Percentiles rank a stretch among this genome's conserved stretches.
Conservation (phyloP, 169 alveolate genomes). For the Plasmodium knowlesi region DNA sequence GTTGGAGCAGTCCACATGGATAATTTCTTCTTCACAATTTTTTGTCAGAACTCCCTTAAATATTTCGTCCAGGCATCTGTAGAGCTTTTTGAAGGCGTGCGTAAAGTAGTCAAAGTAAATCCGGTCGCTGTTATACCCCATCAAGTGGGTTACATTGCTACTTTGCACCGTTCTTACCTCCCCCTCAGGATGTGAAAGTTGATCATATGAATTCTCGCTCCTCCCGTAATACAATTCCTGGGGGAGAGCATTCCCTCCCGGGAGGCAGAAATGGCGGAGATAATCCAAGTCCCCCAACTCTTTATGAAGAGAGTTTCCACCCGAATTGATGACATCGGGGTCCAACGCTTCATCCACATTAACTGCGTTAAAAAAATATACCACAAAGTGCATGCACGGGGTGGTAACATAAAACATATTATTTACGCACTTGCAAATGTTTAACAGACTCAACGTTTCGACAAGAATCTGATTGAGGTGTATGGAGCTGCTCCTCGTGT, state of each 20-base stretch:
- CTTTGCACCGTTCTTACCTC: not conserved
- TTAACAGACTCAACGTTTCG: constrained; percentile 29
- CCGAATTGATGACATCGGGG: not conserved
- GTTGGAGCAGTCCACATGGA: constrained; percentile 64
- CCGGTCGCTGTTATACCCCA: constrained; percentile 41
- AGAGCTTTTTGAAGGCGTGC: constrained; percentile 29
- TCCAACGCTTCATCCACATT: not conserved
- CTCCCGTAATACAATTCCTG: not conserved
- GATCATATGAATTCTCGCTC: not conserved
- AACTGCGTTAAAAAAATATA: constrained; percentile 19
- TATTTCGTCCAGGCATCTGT: constrained; percentile 4
- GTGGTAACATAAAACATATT: constrained; percentile 71
- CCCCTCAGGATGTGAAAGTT: not conserved
- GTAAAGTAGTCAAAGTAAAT: constrained; percentile 42
- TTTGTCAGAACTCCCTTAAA: not conserved
- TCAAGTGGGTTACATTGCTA: not conserved
- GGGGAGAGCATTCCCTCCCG: not conserved
- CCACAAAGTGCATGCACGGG: constrained; percentile 67
- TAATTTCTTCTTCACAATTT: constrained; percentile 35
- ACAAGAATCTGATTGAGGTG: constrained; percentile 39
- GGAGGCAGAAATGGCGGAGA: not conserved
- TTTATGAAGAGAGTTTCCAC: not conserved
- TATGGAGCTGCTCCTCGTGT: constrained; percentile 39
- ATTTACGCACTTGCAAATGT: constrained; percentile 50
- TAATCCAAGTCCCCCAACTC: constrained; percentile 20